Evolutionary conservation across 2,329 filamentous ascomycete species (phyloP).

Genomic region (Plenodomus biglobosus): DNA sequence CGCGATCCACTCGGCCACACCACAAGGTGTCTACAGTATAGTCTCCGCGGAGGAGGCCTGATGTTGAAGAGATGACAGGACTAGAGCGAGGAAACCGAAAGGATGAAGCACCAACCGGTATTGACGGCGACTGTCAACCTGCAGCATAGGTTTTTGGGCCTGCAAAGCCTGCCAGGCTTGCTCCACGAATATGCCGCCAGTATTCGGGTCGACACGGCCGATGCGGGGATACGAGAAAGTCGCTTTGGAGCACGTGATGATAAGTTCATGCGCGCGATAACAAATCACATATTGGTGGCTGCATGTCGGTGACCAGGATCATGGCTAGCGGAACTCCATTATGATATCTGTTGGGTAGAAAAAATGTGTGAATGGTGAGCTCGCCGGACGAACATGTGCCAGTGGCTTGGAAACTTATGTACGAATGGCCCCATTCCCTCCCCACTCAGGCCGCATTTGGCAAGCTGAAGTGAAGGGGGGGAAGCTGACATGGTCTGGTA

Average conservation of each 20-base stretch:
- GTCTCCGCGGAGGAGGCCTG: background rate
- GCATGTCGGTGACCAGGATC: background rate
- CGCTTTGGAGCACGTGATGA: background rate
- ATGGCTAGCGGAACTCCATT: background rate
- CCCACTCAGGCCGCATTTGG: too few species aligned
- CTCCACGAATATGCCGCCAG: too few species aligned
- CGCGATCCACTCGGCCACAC: background rate
- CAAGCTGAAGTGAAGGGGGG: too few species aligned
- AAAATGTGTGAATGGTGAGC: background rate
- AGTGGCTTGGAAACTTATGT: too few species aligned
- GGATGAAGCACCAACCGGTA: background rate
- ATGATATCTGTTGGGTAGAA: background rate
- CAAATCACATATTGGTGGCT: background rate
- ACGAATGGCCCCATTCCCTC: too few species aligned
- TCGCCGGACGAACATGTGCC: too few species aligned
- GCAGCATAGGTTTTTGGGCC: too few species aligned
- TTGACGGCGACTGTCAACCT: too few species aligned
- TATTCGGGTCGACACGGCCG: too few species aligned
- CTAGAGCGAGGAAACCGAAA: background rate
- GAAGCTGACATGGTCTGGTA: too few species aligned
- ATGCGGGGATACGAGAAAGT: background rate
- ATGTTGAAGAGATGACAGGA: background rate
- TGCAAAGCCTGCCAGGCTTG: too few species aligned
- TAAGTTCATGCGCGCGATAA: background rate
- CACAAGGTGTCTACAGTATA: background rate